Base-by-base conservation (phyloP, 352 stramenopile species). In the Aphanomyces euteiches region DNA sequence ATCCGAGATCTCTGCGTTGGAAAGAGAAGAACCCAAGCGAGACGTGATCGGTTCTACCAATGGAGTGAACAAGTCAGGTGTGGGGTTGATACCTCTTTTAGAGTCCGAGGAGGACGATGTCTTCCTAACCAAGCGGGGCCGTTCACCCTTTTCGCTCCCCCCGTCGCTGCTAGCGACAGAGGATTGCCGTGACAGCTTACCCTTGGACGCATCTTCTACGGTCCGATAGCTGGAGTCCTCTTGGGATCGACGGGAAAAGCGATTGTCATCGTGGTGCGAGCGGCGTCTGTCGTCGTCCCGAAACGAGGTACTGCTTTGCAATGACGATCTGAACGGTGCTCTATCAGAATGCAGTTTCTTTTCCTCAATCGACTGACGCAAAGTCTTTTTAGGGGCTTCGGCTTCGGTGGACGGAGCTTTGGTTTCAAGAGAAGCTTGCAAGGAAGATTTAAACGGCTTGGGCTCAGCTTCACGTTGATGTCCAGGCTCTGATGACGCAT, bases 401-500 rank as follows among this genome's bases (percentile, higher is more conserved):
- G 50, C 28, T 19, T 58, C n/a, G 50, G 50, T 21, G 28, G 8
- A 34, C 8, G 8, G n/a, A 58, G 8, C 37, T n/a, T 34, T 58
- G 61, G 8, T 39, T 40, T 47, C 15, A n/a, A 64, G 12, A 65
- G 61, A 68, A 19, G 61, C 61, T 58, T 37, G 13, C 28, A 69
- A 43, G 13, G 84, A 89, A 3, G 84, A 92, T 47, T 84, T 79
- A 13, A 89, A 87, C 12, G 28, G 28, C 28, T 28, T 28, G 28
- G 28, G 28, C 28, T 28, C 28, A 28, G 28, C 0, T 28, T 28
- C 28, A 28, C 28, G 28, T 28, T 28, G 28, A 28, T 28, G 28
- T 28, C 28, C 28, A 2, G 28, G 28, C 28, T 28, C 28, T 28
- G 28, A 28, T 28, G 28, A 28, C 0, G 28, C 28, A 28, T 28